phyloP scores from a whole-genome alignment of 1,139 yeast species.

The Williopsis jadinii region DNA sequence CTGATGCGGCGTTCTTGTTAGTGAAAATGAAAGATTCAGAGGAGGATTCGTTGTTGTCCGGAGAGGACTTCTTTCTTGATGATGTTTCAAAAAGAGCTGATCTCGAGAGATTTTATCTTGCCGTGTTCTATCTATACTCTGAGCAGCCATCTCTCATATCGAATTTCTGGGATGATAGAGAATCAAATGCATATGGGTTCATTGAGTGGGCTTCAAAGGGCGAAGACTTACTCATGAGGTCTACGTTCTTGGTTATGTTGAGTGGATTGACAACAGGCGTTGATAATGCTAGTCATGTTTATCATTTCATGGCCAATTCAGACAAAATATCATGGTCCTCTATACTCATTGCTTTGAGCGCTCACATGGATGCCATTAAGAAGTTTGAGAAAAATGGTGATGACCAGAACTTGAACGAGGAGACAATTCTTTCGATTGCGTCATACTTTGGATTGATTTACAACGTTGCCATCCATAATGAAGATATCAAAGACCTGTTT shows the following conservation, averaged over 20 bases:
- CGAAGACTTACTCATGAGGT: slow-evolving; percentile 75
- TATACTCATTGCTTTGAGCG: slow-evolving; percentile 48
- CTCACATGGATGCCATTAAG: slow-evolving; percentile 46
- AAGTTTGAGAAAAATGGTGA: slow-evolving; percentile 26
- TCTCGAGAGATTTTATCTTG: slow-evolving; percentile 77
- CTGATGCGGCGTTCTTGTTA: slow-evolving; percentile 70
- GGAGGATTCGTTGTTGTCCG: slow-evolving; percentile 69
- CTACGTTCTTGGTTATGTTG: slow-evolving; percentile 74
- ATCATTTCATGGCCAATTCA: slow-evolving; percentile 30
- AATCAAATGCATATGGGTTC: slow-evolving; percentile 63
- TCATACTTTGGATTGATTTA: slow-evolving; percentile 58
- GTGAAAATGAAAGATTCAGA: slow-evolving; percentile 79
- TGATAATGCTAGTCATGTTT: slow-evolving; percentile 42
- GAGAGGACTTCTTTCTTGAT: slow-evolving; percentile 36
- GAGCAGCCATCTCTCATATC: slow-evolving; percentile 52
- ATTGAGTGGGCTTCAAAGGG: slow-evolving; percentile 83
- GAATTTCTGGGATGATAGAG: slow-evolving; percentile 69
- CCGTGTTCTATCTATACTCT: slow-evolving; percentile 64
- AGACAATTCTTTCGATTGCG: slow-evolving; percentile 67
- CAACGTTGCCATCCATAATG: slow-evolving; percentile 40
- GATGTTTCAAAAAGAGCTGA: slow-evolving; percentile 69
- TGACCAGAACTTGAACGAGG: slow-evolving; percentile 65
- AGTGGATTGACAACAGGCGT: slow-evolving; percentile 67
- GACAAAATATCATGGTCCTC: slow-evolving; percentile 51
- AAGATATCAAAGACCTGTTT: slow-evolving; percentile 31